Percentiles rank a stretch among this genome's conserved stretches.
phyloP scores from a whole-genome alignment of 2,329 filamentous ascomycete species.

The Fusarium cicatricum region DNA sequence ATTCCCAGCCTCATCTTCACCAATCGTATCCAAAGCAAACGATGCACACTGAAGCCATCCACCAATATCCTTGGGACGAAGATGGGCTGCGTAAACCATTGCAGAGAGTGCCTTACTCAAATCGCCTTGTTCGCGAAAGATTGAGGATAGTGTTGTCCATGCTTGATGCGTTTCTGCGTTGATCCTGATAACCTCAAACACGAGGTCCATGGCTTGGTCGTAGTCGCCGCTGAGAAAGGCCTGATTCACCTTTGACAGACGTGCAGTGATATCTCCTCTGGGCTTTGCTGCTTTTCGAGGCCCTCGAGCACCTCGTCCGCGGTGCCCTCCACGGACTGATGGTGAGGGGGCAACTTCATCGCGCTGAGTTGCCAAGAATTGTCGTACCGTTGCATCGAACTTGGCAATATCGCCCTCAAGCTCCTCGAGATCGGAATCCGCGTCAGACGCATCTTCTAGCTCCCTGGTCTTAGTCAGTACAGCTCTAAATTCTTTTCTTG shows the following conservation, averaged over 20 bases:
- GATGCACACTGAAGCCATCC: slow-evolving; percentile 68
- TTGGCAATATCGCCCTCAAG: slow-evolving; percentile 54
- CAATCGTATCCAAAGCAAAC: slow-evolving; percentile 61
- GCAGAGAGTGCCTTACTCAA: slow-evolving; percentile 65
- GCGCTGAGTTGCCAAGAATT: slow-evolving; percentile 51
- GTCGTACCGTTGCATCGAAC: slow-evolving; percentile 52
- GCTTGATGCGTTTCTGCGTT: slow-evolving; percentile 73
- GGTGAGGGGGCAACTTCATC: slow-evolving; percentile 36
- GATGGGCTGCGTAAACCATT: slow-evolving; percentile 68
- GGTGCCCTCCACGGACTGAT: slow-evolving; percentile 30
- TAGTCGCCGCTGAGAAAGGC: slow-evolving; percentile 71
- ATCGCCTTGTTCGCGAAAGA: slow-evolving; percentile 68
- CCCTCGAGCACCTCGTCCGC: slow-evolving; percentile 50
- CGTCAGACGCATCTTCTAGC: slow-evolving; percentile 47
- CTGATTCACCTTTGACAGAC: slow-evolving; percentile 72
- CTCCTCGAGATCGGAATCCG: slow-evolving; percentile 56
- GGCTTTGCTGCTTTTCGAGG: slow-evolving; percentile 71
- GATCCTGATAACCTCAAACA: slow-evolving; percentile 71
- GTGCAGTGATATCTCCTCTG: slow-evolving; percentile 73
- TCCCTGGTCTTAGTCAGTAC: slow-evolving; percentile 20
- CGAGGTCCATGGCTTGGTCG: slow-evolving; percentile 64
- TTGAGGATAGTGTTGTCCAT: slow-evolving; percentile 68
- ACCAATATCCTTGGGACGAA: slow-evolving; percentile 66
- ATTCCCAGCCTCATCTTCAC: slow-evolving; percentile 57
- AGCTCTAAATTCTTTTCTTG: neutral